Evolutionary conservation across 106 monocot species (phyloP).

Genomic region (Triglochin maritima): DNA sequence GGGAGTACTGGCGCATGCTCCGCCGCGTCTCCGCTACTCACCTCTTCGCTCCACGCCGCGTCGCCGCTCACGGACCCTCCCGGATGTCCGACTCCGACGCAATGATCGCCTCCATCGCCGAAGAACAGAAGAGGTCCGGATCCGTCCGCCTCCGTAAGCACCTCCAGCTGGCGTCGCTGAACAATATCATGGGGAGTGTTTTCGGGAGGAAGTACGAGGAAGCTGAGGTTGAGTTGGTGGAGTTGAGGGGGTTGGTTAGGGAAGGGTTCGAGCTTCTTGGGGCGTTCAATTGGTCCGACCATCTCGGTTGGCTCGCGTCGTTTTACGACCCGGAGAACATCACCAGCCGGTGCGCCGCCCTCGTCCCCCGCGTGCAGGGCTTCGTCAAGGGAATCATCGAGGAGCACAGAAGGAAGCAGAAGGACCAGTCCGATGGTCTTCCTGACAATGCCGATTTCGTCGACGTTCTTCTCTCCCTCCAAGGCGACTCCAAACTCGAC

Average conservation of each 20-base stretch:
- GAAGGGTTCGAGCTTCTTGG: constrained; percentile 89
- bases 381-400: constrained; percentile 49
- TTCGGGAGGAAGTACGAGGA: constrained; percentile 55
- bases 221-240: constrained; percentile 8
- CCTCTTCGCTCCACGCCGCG: constrained; percentile 65
- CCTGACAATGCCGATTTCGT: constrained; percentile 66
- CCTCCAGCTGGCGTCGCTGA: constrained; percentile 63
- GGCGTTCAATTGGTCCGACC: constrained; percentile 88
- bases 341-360: constrained; percentile 39
- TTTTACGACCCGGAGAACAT: constrained; percentile 47
- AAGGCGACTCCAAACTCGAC: constrained; percentile 48
- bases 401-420: constrained; percentile 30
- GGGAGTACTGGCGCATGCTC: constrained; percentile 81
- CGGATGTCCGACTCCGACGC: constrained; percentile 38
- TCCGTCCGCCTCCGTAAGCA: constrained; percentile 46
- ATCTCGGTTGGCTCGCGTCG: constrained; percentile 54
- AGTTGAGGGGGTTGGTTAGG: constrained; percentile 43
- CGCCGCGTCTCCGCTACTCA: constrained; percentile 70
- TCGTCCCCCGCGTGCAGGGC: constrained; percentile 50
- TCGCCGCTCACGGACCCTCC: constrained; percentile 58
- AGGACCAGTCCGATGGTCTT: too few relatives aligned
- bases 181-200: constrained; percentile 81
- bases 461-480: constrained; percentile 55
- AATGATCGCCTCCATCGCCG: constrained; percentile 30
- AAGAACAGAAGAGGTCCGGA: constrained; percentile 11